These are phyloP conservation scores for Mixia osmundae DNA, from an alignment of 1,284 basidiomycete genomes.

Conservation along the genomic window DNA sequence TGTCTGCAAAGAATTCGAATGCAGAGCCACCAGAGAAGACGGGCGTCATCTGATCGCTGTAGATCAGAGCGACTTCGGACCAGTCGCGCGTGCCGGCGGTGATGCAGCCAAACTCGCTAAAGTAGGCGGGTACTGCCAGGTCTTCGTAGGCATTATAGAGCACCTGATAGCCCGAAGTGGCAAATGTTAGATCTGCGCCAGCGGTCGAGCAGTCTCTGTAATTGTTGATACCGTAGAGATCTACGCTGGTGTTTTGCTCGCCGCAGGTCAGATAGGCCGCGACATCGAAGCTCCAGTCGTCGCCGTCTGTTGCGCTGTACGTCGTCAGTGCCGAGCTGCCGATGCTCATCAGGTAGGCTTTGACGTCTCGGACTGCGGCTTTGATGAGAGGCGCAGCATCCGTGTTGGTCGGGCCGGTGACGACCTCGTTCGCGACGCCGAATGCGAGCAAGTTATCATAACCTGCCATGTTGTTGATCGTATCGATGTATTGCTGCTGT, in stretches of 20 bases:
- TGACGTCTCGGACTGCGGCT: conserved; percentile 16
- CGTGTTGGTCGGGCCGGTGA: conserved; percentile 18
- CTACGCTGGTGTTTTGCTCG: background rate
- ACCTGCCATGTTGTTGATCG: conserved; percentile 12
- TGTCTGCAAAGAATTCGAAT: background rate
- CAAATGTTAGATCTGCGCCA: background rate
- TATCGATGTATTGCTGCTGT: conserved; percentile 12
- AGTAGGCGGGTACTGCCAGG: background rate
- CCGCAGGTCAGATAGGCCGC: conserved; percentile 5
- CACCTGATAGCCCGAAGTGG: background rate
- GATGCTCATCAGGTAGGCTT: conserved; percentile 10
- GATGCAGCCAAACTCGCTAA: background rate
- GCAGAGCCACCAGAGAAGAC: background rate
- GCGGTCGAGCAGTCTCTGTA: background rate
- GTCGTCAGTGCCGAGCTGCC: conserved; percentile 13
- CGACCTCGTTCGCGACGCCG: conserved; percentile 21
- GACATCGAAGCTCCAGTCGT: conserved; percentile 5
- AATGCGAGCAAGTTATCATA: conserved; percentile 19
- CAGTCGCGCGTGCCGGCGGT: background rate
- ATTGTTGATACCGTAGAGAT: conserved; percentile 5
- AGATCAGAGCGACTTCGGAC: background rate
- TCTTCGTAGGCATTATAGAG: background rate
- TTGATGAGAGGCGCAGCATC: conserved; percentile 18
- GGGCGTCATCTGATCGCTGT: background rate
- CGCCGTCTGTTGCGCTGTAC: conserved; percentile 16